A percentile compares a stretch with the other conserved stretches of the same genome.
These are phyloP conservation scores for Veloporphyrellus conicus DNA, from an alignment of 1,284 basidiomycete species.

Conservation along the genomic window DNA sequence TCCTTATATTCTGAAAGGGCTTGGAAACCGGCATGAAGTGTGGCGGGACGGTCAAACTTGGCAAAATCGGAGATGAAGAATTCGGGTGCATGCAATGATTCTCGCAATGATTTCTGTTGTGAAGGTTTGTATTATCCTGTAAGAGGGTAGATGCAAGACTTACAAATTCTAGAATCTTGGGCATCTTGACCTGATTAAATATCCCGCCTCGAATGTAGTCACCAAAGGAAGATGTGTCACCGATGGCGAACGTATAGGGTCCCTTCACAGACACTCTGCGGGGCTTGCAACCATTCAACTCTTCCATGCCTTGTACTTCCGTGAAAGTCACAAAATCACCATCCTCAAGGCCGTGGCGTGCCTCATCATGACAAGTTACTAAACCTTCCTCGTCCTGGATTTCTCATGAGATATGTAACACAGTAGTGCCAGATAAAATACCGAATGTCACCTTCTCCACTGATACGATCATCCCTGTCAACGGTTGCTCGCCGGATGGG, in stretches of 20 bases:
- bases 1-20: constrained; percentile 82
- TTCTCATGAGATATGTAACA: constrained; percentile 5
- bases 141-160: constrained; percentile 31
- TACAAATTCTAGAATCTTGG: constrained; percentile 91
- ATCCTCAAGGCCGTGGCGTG: constrained; percentile 95
- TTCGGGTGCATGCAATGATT: constrained; percentile 82
- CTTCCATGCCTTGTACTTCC: constrained; percentile 96
- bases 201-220: constrained; percentile 89
- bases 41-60: constrained; percentile 91
- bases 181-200: constrained; percentile 99
- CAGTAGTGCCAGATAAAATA: constrained; percentile 3
- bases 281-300: constrained; percentile 87
- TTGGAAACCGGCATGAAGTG: constrained; percentile 93
- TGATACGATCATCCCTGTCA: constrained; percentile 93
- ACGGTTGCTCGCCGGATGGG: constrained; percentile 90
- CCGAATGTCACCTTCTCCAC: constrained; percentile 63
- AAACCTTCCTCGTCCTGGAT: constrained; percentile 78
- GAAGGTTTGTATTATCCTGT: constrained; percentile 2
- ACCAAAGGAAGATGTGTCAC: constrained; percentile 77
- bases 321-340: constrained; percentile 97
- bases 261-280: constrained; percentile 92
- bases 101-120: constrained; percentile 84
- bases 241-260: constrained; percentile 93
- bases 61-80: constrained; percentile 96
- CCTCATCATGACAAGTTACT: constrained; percentile 96